Conservation (phyloP, 352 stramenopile species). For the Aphanomyces stellatus region DNA sequence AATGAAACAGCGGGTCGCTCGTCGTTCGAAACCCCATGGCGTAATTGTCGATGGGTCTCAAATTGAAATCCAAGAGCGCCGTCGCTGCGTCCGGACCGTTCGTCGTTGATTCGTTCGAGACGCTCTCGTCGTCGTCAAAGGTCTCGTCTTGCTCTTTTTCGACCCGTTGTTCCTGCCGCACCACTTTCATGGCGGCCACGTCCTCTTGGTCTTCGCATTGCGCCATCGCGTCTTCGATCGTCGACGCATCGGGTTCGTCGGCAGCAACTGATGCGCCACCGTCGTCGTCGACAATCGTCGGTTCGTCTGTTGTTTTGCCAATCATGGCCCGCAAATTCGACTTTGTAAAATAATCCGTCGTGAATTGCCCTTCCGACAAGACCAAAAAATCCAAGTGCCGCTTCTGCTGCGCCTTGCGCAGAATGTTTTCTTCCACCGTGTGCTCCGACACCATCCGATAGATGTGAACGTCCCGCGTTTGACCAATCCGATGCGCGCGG, state of each 20-base stretch:
- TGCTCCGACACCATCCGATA: slow-evolving; percentile 96
- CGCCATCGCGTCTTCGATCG: slow-evolving; percentile 90
- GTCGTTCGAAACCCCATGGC: background rate
- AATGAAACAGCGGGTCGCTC: background rate
- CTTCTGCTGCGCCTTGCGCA: slow-evolving; percentile 98
- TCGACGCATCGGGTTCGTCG: slow-evolving; percentile 51
- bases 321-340: slow-evolving; percentile 87
- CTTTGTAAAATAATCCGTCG: slow-evolving; percentile 78
- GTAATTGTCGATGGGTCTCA: slow-evolving; percentile 13
- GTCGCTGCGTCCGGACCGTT: slow-evolving; percentile 2
- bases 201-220: slow-evolving; percentile 94
- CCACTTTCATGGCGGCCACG: slow-evolving; percentile 86
- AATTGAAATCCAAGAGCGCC: background rate
- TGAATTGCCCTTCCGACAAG: slow-evolving; percentile 67
- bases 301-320: slow-evolving; percentile 32
- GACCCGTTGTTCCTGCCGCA: slow-evolving; percentile 16
- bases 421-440: slow-evolving; percentile 99
- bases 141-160: slow-evolving; percentile 14
- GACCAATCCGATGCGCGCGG: slow-evolving; percentile 95
- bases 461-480: slow-evolving; percentile 98
- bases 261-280: too few relatives aligned
- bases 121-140: slow-evolving; percentile 18
- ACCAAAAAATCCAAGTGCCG: slow-evolving; percentile 94
- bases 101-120: slow-evolving; percentile 59
- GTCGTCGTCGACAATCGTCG: slow-evolving; percentile 25